Conservation (phyloP, 306 rosid species). For the Oemleria cerasiformis region DNA sequence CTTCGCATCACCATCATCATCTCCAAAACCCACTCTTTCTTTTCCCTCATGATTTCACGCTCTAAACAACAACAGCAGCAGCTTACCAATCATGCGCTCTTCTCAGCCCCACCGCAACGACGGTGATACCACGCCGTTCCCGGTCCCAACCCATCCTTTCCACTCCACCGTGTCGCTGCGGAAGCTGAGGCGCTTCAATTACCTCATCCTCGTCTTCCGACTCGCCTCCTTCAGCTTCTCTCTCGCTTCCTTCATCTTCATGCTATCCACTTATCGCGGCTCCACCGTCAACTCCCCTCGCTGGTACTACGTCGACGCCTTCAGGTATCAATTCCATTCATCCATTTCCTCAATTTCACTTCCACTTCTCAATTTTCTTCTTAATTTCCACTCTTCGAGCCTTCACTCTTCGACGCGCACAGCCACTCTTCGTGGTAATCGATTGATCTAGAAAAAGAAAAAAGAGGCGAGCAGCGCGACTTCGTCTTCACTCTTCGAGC, state of each 20-base stretch:
- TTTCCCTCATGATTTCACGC: too few relatives aligned
- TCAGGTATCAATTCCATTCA: conserved; percentile 52
- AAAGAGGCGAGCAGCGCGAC: too few relatives aligned
- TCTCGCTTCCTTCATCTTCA: conserved; percentile 73
- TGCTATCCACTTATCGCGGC: conserved; percentile 72
- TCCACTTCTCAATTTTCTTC: neutral
- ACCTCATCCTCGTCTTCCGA: conserved; percentile 71
- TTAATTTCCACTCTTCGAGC: neutral
- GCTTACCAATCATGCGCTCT: too few relatives aligned
- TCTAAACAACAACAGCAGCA: too few relatives aligned
- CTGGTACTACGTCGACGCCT: conserved; percentile 86
- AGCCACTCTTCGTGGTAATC: too few relatives aligned
- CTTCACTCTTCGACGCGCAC: too few relatives aligned
- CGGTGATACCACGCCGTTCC: conserved; percentile 17
- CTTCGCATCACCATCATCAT: too few relatives aligned
- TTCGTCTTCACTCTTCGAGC: too few relatives aligned
- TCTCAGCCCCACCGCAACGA: conserved; percentile 18
- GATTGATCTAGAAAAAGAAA: too few relatives aligned
- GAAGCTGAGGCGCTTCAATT: conserved; percentile 85
- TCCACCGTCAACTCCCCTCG: conserved; percentile 53
- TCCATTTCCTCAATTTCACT: neutral
- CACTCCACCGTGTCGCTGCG: conserved; percentile 86
- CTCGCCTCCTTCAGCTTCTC: conserved; percentile 70
- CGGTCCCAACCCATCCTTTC: conserved; percentile 33
- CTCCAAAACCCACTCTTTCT: too few relatives aligned